Evolutionary conservation across 805 yeast species (phyloP), one percentile per base, ranked within the genome.

Genomic region (Monosporozyma yasuniensis): DNA sequence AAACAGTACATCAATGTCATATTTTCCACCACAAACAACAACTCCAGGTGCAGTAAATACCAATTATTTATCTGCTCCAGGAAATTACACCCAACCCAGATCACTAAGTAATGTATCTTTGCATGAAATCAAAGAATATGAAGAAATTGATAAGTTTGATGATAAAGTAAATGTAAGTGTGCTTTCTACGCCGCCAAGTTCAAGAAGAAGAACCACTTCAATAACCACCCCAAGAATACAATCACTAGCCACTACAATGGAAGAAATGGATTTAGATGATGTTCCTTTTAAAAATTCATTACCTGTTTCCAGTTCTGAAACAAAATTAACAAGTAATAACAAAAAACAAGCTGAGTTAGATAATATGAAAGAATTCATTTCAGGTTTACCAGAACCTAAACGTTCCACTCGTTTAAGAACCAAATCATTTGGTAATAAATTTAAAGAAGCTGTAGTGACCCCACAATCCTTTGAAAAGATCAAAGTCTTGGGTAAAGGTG

Each of bases 401-500:
- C 58, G 70, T 44, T 66, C 70, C 4, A 54, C 43, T 21, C 61
- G 69, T 35, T 48, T 67, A 57, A 61, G 83, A 59, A 67, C 73
- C 49, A 72, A 73, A 52, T 72, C 81, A 2, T 72, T 75, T 50
- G 80, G 96, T 11, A 84, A 84, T 49, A 86, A 81, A 60, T 76
- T 82, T 35, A 74, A 80, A 50, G 84, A 81, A 54, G 88, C 84
- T 9, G 88, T 85, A 60, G 99, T 95, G 19, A 78, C 83, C 5
- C 95, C 95, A 2, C 78, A 79, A 43, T 84, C 93, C 25, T 93
- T 93, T 65, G 96, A 90, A 56, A 91, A 88, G 64, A 79, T 93
- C 48, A 80, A 87, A 57, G 70, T 93, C n/a, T 70, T 93, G 46
- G 99, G 99, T 4, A 87, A 87, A 63, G 99, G 99, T 51, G 99